Conservation (phyloP, 2,329 filamentous ascomycete species). For the Purpureocillium lavendulum region DNA sequence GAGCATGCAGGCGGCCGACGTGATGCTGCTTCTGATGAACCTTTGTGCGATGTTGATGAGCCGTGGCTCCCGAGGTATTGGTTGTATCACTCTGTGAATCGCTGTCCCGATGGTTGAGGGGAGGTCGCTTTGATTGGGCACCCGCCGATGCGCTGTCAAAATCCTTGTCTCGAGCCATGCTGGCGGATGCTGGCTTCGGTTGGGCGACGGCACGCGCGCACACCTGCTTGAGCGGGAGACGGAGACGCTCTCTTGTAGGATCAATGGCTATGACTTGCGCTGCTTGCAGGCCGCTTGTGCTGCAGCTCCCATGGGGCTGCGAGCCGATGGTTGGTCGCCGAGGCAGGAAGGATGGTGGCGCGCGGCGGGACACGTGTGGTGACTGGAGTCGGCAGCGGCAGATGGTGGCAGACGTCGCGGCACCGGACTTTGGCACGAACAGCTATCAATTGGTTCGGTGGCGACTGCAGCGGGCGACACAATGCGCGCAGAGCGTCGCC, state of each 20-base stretch:
- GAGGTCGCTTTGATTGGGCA: conserved; percentile 49
- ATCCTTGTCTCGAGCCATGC: conserved; percentile 37
- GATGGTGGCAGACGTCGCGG: neutral
- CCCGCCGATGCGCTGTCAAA: conserved; percentile 36
- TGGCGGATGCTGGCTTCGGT: conserved; percentile 2
- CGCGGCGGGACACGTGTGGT: conserved; percentile 4
- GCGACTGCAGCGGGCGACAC: too few species aligned
- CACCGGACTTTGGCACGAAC: neutral
- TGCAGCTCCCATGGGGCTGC: conserved; percentile 5
- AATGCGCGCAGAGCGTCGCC: too few species aligned
- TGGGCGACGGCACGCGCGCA: conserved; percentile 1
- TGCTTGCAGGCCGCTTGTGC: conserved; percentile 5
- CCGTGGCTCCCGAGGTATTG: conserved; percentile 11
- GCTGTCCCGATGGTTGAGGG: conserved; percentile 26
- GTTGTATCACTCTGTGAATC: conserved; percentile 22
- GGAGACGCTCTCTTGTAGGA: conserved; percentile 1
- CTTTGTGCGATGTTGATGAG: conserved; percentile 21
- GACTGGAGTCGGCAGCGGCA: neutral
- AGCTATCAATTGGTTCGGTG: neutral
- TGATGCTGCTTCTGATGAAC: conserved; percentile 25
- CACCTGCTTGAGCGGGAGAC: conserved; percentile 3
- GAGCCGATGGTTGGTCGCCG: conserved; percentile 3
- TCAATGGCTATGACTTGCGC: conserved; percentile 1
- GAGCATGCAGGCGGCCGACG: conserved; percentile 39
- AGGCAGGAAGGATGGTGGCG: neutral